phyloP scores from a whole-genome alignment of 495 filamentous ascomycete genomes.

The Astrothelium subdiscretum region DNA sequence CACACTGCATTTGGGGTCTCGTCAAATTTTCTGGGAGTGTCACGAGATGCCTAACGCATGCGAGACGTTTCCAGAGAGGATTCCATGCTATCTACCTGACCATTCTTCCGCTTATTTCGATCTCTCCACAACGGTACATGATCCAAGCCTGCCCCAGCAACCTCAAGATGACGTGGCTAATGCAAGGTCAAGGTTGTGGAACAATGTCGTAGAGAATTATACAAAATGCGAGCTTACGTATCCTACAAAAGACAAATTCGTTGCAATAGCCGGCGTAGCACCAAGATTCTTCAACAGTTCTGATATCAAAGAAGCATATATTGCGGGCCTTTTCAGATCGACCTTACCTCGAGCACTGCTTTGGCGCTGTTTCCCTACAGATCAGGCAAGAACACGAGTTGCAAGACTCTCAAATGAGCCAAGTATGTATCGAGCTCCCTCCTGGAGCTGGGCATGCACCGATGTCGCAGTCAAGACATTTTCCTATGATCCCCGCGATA shows the following conservation, averaged over 20 bases:
- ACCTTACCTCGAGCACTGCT: not conserved
- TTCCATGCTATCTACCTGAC: not conserved
- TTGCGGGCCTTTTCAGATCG: not conserved
- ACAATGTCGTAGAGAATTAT: not conserved
- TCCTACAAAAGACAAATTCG: not conserved
- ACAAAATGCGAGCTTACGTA: not conserved
- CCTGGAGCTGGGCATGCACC: not conserved
- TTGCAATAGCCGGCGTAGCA: not conserved
- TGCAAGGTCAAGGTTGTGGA: not conserved
- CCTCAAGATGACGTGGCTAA: not conserved
- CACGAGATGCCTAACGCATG: not conserved
- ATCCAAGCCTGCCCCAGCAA: not conserved
- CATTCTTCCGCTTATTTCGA: not conserved
- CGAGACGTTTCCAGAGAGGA: not conserved
- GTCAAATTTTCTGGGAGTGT: constrained; percentile 9
- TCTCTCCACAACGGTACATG: not conserved
- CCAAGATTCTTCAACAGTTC: not conserved
- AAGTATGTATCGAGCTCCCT: not conserved
- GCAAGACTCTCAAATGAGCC: not conserved
- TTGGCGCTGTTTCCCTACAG: not conserved
- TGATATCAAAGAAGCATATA: not conserved
- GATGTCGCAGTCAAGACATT: not conserved
- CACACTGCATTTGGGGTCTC: not conserved
- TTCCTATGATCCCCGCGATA: not conserved
- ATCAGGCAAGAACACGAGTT: not conserved